A percentile compares a stretch with the other conserved stretches of the same genome.
These are phyloP conservation scores for Nitzschia sp. DNA, from an alignment of 108 stramenopile species.

Conservation along the genomic window DNA sequence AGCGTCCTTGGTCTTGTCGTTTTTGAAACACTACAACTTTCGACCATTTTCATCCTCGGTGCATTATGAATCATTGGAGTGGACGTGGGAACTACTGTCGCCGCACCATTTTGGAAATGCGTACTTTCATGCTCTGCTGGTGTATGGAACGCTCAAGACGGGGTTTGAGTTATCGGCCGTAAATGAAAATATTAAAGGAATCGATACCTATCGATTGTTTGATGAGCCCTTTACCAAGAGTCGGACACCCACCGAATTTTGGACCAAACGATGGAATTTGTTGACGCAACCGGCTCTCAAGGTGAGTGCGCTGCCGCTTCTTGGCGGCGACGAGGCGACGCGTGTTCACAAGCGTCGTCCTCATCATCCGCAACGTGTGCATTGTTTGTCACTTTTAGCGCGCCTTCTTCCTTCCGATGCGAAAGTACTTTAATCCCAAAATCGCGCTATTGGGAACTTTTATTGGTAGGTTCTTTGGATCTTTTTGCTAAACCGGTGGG, in stretches of 20 bases:
- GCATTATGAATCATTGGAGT: conserved; percentile 18
- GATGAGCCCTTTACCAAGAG: conserved; percentile 43
- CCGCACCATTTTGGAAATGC: conserved; percentile 38
- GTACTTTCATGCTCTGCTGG: conserved; percentile 22
- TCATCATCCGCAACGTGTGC: background rate
- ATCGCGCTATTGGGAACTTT: conserved; percentile 44
- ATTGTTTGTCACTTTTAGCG: conserved; percentile 11
- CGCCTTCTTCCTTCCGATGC: conserved; percentile 47
- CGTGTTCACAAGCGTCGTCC: no score
- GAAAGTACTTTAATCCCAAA: conserved; percentile 21
- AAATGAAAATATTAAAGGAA: conserved; percentile 32
- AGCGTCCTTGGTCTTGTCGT: conserved; percentile 31
- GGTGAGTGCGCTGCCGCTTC: conserved; percentile 11
- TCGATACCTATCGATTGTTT: conserved; percentile 20
- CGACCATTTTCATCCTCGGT: conserved; percentile 35
- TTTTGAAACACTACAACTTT: conserved; percentile 31
- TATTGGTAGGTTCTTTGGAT: conserved; percentile 7
- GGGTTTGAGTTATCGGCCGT: conserved; percentile 29
- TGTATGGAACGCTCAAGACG: conserved; percentile 23
- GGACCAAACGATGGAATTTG: conserved; percentile 53
- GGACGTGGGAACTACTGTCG: conserved; percentile 24
- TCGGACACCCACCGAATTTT: conserved; percentile 44
- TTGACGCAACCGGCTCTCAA: conserved; percentile 43
- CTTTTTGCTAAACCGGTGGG: no score
- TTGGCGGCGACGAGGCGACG: background rate